phyloP scores from a whole-genome alignment of 2,329 filamentous ascomycete species.

The Fusarium goolgardi region DNA sequence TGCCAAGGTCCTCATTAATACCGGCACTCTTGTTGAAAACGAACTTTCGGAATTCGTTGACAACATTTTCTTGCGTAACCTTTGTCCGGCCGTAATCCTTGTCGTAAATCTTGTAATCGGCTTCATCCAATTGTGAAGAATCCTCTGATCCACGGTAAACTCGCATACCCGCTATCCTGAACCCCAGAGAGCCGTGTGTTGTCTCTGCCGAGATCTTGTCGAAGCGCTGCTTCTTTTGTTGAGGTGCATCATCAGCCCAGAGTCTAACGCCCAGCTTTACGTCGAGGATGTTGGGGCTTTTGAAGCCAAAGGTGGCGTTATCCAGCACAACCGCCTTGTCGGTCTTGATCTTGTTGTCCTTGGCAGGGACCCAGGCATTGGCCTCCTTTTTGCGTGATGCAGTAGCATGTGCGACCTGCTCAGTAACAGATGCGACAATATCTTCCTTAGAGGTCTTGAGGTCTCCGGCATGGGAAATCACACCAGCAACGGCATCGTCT shows the following conservation, averaged over 20 bases:
- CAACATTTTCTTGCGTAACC: slow-evolving; percentile 66
- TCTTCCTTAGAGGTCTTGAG: slow-evolving; percentile 51
- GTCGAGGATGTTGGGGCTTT: slow-evolving; percentile 88
- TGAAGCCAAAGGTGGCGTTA: slow-evolving; percentile 84
- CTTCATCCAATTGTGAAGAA: slow-evolving; percentile 61
- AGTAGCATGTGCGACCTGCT: slow-evolving; percentile 47
- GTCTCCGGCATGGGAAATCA: slow-evolving; percentile 55
- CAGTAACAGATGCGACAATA: slow-evolving; percentile 50
- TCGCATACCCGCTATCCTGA: slow-evolving; percentile 74
- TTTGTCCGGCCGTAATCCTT: slow-evolving; percentile 69
- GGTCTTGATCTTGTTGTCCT: slow-evolving; percentile 74
- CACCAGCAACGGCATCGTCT: slow-evolving; percentile 60
- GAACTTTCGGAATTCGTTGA: slow-evolving; percentile 66
- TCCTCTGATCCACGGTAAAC: slow-evolving; percentile 69
- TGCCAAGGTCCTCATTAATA: slow-evolving; percentile 69
- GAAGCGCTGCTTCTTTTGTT: slow-evolving; percentile 69
- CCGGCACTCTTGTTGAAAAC: slow-evolving; percentile 69
- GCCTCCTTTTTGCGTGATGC: slow-evolving; percentile 37
- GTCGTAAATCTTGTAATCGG: slow-evolving; percentile 69
- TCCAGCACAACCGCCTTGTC: slow-evolving; percentile 85
- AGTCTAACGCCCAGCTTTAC: slow-evolving; percentile 88
- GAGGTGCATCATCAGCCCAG: slow-evolving; percentile 80
- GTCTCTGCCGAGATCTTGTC: slow-evolving; percentile 69
- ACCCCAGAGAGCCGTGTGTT: slow-evolving; percentile 70
- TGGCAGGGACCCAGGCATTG: slow-evolving; percentile 61